Evolutionary conservation across 352 stramenopile species (phyloP).

Genomic region (Phytopythium boreale): DNA sequence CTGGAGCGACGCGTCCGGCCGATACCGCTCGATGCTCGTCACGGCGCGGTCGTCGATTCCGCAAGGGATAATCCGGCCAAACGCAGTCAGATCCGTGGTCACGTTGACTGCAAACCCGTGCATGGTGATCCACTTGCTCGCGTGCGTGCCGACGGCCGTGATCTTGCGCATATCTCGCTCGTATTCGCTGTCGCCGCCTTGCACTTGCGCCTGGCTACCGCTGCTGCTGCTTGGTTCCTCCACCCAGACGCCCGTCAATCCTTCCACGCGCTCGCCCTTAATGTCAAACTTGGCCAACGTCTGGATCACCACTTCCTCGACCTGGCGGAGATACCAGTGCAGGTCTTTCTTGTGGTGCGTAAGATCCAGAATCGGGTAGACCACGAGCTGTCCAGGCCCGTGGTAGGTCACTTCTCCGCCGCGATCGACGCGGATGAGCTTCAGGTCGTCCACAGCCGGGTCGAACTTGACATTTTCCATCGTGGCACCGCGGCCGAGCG

Average conservation of each 20-base stretch:
- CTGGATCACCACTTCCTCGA: constrained; percentile 96
- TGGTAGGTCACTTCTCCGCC: constrained; percentile 99
- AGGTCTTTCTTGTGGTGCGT: constrained; percentile 93
- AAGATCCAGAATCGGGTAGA: constrained; percentile 97
- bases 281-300: constrained; percentile 89
- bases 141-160: constrained; percentile 94
- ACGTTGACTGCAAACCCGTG: constrained; percentile 98
- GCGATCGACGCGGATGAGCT: constrained; percentile 97
- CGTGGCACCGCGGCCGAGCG: constrained; percentile 94
- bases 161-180: constrained; percentile 91
- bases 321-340: constrained; percentile 95
- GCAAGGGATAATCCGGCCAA: constrained; percentile 97
- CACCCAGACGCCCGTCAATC: constrained; percentile 97
- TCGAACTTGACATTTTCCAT: constrained; percentile 85
- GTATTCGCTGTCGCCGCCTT: constrained; percentile 18
- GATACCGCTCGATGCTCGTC: constrained; percentile 69
- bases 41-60: constrained; percentile 92
- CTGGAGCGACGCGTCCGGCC: constrained; percentile 41
- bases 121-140: constrained; percentile 97
- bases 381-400: constrained; percentile 96
- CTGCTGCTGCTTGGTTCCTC: constrained; percentile 32
- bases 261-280: constrained; percentile 86
- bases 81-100: constrained; percentile 88
- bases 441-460: constrained; percentile 51
- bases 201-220: neutral